phyloP scores from a whole-genome alignment of 192 early-diverging fungal species.

The Podila horticola region DNA sequence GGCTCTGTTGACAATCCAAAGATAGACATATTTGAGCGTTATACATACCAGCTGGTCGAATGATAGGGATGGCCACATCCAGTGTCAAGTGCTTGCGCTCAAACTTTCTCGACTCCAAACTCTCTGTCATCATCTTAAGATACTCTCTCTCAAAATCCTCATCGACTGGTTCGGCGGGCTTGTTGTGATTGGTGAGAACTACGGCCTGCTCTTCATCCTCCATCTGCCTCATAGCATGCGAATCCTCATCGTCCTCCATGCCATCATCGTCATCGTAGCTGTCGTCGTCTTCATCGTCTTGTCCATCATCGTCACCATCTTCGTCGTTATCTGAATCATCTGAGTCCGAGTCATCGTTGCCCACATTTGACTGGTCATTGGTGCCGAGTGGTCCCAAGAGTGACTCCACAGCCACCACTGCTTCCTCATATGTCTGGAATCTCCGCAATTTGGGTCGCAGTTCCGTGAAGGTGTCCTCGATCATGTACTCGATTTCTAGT shows the following conservation, averaged over 20 bases:
- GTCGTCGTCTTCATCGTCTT: constrained; percentile 47
- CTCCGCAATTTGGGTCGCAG: constrained; percentile 70
- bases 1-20: constrained; percentile 31
- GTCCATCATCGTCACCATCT: constrained; percentile 50
- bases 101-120: constrained; percentile 82
- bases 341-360: constrained; percentile 58
- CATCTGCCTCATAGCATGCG: constrained; percentile 38
- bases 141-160: constrained; percentile 93
- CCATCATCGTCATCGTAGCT: constrained; percentile 63
- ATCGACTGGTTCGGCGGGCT: constrained; percentile 77
- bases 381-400: constrained; percentile 56
- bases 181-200: constrained; percentile 69
- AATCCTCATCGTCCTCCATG: constrained; percentile 57
- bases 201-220: constrained; percentile 80
- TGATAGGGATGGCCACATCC: constrained; percentile 91
- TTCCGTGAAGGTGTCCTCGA: constrained; percentile 83
- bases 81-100: constrained; percentile 81
- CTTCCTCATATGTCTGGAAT: constrained; percentile 83
- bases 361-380: constrained; percentile 46
- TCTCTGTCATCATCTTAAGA: constrained; percentile 91
- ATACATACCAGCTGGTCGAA: constrained; percentile 57
- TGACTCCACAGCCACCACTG: constrained; percentile 72
- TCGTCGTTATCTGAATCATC: constrained; percentile 52
- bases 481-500: constrained; percentile 89
- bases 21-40: background rate